Evolutionary conservation across 257 asterid species (phyloP).

Genomic region (Rauvolfia tetraphylla): DNA sequence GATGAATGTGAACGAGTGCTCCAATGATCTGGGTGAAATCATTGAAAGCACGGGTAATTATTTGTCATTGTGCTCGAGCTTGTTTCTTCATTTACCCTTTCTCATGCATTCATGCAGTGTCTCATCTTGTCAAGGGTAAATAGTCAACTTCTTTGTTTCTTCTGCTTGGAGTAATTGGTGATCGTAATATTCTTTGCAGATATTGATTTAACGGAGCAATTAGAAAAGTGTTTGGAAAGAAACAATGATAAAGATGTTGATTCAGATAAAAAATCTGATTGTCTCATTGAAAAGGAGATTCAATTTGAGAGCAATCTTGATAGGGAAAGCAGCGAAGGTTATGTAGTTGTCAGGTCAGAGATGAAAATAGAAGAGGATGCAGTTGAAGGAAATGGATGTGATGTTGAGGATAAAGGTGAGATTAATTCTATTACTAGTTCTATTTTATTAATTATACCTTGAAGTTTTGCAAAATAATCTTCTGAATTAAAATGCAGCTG

Average conservation of each 20-base stretch:
- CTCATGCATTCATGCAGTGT: not conserved
- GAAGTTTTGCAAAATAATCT: not conserved
- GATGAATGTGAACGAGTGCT: constrained; percentile 15
- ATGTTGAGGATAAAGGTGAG: constrained; percentile 4
- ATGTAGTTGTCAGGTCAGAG: not conserved
- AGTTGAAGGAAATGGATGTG: constrained; percentile 8
- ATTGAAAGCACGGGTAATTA: constrained; percentile 39
- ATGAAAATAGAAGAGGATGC: constrained; percentile 13
- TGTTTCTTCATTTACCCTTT: not conserved
- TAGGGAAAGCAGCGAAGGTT: not conserved
- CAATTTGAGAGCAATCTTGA: not conserved
- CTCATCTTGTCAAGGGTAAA: not conserved
- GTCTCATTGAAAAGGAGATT: not conserved
- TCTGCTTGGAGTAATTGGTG: not conserved
- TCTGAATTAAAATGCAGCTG: not conserved
- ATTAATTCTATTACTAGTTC: not conserved
- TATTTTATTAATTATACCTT: not conserved
- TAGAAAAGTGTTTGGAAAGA: constrained; percentile 8
- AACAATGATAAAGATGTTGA: not conserved
- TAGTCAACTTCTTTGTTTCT: too few species aligned
- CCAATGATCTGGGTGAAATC: constrained; percentile 26
- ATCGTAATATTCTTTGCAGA: not conserved
- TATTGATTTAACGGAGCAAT: constrained; percentile 6
- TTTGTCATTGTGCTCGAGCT: not conserved
- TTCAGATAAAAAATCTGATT: not conserved